A percentile compares a stretch with the other conserved stretches of the same genome.
phyloP scores from a whole-genome alignment of 176 grass and related monocot genomes.

The Phyllostachys edulis region DNA sequence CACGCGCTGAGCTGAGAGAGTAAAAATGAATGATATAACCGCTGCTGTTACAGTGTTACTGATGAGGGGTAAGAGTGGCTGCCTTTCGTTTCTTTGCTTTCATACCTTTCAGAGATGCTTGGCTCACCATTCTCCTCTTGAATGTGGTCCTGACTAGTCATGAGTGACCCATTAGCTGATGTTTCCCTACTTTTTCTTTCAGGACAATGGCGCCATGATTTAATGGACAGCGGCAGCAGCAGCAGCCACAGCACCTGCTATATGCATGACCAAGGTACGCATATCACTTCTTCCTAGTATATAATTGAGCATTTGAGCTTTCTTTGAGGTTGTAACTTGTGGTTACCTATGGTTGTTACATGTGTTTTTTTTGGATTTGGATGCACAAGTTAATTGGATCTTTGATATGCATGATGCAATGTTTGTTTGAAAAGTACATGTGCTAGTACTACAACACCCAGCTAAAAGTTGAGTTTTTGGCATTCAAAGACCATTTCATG shows the following conservation, averaged over 20 bases:
- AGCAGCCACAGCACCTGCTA: neutral
- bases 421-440: slow-evolving; percentile 8
- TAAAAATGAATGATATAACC: too few species aligned
- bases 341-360: neutral
- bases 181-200: neutral
- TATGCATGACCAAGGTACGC: slow-evolving; percentile 7
- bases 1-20: too few species aligned
- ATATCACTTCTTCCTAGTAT: neutral
- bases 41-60: neutral
- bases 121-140: neutral
- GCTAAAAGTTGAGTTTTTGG: neutral
- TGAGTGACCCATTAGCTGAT: neutral
- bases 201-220: neutral
- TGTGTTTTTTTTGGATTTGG: neutral
- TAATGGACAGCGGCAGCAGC: neutral
- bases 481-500: neutral
- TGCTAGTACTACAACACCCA: neutral
- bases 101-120: neutral
- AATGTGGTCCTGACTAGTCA: neutral
- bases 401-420: neutral
- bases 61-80: neutral
- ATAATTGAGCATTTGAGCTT: neutral
- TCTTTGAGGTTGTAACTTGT: neutral
- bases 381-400: neutral
- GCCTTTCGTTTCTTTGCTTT: neutral